Base-by-base conservation (phyloP, 805 yeast species). In the Candida vartiovaarae region DNA sequence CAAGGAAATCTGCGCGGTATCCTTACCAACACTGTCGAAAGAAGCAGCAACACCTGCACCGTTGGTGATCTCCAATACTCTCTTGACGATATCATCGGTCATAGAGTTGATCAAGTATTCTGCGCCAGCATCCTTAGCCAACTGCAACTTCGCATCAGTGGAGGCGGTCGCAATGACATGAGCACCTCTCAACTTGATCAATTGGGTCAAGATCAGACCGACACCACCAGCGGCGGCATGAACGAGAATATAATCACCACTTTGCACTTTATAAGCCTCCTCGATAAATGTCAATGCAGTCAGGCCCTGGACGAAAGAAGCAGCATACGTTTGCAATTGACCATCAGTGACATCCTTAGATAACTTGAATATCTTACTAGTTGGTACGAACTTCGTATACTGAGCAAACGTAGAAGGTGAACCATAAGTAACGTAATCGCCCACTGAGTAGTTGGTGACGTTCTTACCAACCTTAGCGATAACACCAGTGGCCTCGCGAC, bases 161-260 rank as follows among this genome's bases (percentile, higher is more conserved):
- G 96, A 87, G 5, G 95, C 93, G 33, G 84, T 71, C 3, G 95
- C 96, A 64, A 90, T 88, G 38, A 80, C 89, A 50, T 76, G 80
- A 4, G 89, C 96, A 23, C 95, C 95, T 39, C 67, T 70, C 25
- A 64, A 56, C 29, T 70, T 62, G 40, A 46, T 37, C 63, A 89
- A 66, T 61, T 89, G 96, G 40, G 72, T 68, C 42, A 88, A 66
- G 20, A 86, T 52, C 41, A 76, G 72, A 5, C 98, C 98, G 40
- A 86, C 91, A 44, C 97, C 96, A 38, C 97, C 98, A 3, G 97
- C 96, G 6, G 96, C 96, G 4, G 97, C 97, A 68, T 89, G 87
- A 26, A 87, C 80, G 38, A 90, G 70, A 36, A 84, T 74, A 52
- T 64, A 73, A 46, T 91, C 96, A 42, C 79, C 90, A 59, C 74